Conservation (phyloP, 805 yeast species). For the Pichia paraexigua region DNA sequence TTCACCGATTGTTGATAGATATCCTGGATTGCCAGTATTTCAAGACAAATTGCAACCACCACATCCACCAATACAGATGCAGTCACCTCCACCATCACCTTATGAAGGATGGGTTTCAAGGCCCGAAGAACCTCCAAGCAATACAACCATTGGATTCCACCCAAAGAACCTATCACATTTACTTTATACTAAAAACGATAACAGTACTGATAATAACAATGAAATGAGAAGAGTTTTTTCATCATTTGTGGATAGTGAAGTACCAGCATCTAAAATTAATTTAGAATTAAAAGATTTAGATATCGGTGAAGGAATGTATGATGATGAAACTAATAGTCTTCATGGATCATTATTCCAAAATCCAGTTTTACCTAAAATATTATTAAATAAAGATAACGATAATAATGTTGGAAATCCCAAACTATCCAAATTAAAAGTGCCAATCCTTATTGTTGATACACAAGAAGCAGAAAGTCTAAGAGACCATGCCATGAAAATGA, state of each 20-base stretch:
- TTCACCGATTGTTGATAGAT: conserved; percentile 5
- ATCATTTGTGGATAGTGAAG: conserved; percentile 3
- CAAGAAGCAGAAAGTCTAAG: conserved; percentile 23
- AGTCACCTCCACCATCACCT: conserved; percentile 32
- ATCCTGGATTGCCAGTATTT: conserved; percentile 2
- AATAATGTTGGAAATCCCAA: background rate
- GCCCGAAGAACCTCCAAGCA: conserved; percentile 29
- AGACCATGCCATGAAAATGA: conserved; percentile 7
- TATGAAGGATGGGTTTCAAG: conserved; percentile 25
- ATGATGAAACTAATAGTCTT: background rate
- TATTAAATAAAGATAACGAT: background rate
- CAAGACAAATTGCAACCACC: conserved; percentile 18
- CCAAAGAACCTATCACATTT: conserved; percentile 25
- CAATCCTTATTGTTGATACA: conserved; percentile 23
- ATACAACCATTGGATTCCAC: conserved; percentile 21
- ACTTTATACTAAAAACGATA: conserved; percentile 15
- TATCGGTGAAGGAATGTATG: conserved; percentile 9
- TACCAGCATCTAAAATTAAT: conserved; percentile 2
- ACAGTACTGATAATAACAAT: background rate
- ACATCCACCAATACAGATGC: conserved; percentile 23
- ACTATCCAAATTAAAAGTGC: conserved; percentile 11
- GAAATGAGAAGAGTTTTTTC: conserved; percentile 9
- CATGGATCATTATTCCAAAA: conserved; percentile 4
- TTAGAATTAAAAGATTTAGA: conserved; percentile 2
- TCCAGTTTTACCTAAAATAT: background rate